Conservation (phyloP, 1,139 yeast genomes). For the Insectozyma bohioensis region DNA sequence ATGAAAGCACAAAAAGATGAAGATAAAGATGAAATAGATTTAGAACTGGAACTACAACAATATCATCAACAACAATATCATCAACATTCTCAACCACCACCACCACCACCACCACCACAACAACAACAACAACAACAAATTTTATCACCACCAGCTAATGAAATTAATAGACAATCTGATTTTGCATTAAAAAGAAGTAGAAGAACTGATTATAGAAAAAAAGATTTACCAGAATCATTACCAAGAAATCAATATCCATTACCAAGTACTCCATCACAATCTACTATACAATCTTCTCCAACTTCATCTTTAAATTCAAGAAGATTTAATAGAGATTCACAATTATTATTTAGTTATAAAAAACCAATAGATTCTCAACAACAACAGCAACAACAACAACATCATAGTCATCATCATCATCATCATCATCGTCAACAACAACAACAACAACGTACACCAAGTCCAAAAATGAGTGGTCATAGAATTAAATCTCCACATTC, state of each 20-base stretch:
- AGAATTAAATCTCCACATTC: no score
- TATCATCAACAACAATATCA: not conserved
- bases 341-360: conserved; percentile 32
- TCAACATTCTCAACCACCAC: not conserved
- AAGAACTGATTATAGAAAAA: conserved; percentile 42
- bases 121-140: conserved; percentile 1
- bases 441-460: no score
- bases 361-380: conserved; percentile 13
- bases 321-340: conserved; percentile 26
- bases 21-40: conserved; percentile 3
- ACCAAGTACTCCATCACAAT: conserved; percentile 4
- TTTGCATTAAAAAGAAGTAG: conserved; percentile 41
- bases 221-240: conserved; percentile 8
- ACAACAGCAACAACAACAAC: not conserved
- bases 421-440: not conserved
- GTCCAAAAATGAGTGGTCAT: no score
- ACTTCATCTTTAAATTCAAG: conserved; percentile 7
- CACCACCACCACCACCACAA: conserved; percentile 1
- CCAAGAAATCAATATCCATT: conserved; percentile 4
- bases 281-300: conserved; percentile 3
- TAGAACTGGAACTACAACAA: no score
- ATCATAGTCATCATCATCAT: not conserved
- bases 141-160: conserved; percentile 5
- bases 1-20: conserved; percentile 12
- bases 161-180: conserved; percentile 7